phyloP scores from a whole-genome alignment of 2,329 filamentous ascomycete genomes.

The Ophiosphaerella korrae region DNA sequence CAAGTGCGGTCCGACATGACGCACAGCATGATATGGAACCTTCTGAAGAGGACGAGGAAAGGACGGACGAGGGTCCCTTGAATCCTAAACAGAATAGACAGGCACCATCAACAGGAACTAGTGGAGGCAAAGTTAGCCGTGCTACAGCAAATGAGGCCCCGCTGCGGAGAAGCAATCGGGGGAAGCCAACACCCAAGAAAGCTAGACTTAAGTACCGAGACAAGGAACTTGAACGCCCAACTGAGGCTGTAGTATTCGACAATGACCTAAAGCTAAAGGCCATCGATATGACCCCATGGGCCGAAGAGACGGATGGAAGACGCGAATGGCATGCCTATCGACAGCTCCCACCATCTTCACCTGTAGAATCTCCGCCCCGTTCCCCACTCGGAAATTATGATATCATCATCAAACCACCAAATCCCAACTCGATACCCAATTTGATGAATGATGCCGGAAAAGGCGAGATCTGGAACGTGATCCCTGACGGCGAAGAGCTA shows the following conservation, averaged over 20 bases:
- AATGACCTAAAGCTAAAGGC: background rate
- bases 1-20: slow-evolving; percentile 4
- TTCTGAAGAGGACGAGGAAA: too few species aligned
- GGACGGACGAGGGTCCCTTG: too few species aligned
- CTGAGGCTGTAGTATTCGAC: too few species aligned
- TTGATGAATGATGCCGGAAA: background rate
- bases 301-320: slow-evolving; percentile 8
- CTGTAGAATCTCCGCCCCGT: slow-evolving; percentile 10
- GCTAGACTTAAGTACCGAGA: too few species aligned
- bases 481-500: background rate
- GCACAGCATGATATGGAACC: background rate
- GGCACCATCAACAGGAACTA: too few species aligned
- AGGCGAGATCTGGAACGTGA: background rate
- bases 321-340: slow-evolving; percentile 9
- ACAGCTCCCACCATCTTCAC: background rate
- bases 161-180: too few species aligned
- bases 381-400: background rate
- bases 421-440: background rate
- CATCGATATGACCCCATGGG: background rate
- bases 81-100: too few species aligned
- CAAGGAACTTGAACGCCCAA: too few species aligned
- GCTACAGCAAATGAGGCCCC: too few species aligned
- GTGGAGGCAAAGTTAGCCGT: too few species aligned
- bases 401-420: background rate
- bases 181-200: too few species aligned